Conservation (phyloP, 208 protist genomes). For the Leishmania mexicana region DNA sequence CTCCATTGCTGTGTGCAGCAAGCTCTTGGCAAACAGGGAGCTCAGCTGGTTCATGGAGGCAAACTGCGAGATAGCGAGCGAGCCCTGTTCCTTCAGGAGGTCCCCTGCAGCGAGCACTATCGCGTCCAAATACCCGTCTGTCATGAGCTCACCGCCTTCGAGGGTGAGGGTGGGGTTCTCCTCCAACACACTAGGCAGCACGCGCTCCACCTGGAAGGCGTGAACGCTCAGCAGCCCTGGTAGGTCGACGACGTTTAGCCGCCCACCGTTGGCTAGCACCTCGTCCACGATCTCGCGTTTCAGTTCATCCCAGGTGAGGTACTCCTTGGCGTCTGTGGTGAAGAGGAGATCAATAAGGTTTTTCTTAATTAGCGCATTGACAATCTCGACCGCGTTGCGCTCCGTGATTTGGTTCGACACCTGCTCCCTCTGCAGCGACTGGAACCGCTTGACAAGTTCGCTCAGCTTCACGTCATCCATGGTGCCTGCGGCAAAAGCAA, state of each 20-base stretch:
- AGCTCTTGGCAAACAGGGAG: conserved; percentile 55
- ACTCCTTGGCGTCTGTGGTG: conserved; percentile 84
- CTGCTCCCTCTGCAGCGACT: conserved; percentile 64
- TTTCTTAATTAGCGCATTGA: conserved; percentile 66
- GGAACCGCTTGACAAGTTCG: conserved; percentile 71
- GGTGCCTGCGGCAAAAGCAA: not conserved
- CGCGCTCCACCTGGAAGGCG: conserved; percentile 65
- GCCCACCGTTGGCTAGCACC: conserved; percentile 67
- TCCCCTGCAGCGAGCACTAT: conserved; percentile 54
- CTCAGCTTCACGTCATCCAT: conserved; percentile 61
- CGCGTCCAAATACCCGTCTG: conserved; percentile 60
- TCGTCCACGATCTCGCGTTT: conserved; percentile 79
- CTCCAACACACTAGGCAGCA: conserved; percentile 65
- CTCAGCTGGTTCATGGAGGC: conserved; percentile 63
- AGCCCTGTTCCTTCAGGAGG: conserved; percentile 63
- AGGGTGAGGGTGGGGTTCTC: conserved; percentile 46
- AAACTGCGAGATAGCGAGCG: conserved; percentile 61
- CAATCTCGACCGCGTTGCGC: conserved; percentile 84
- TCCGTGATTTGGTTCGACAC: conserved; percentile 73
- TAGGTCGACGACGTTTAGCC: conserved; percentile 78
- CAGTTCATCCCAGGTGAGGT: conserved; percentile 82
- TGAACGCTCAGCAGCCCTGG: conserved; percentile 74
- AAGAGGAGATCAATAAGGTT: conserved; percentile 77
- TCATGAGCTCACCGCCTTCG: conserved; percentile 73
- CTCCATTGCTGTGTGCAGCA: conserved; percentile 53